These are phyloP conservation scores for Senna tora DNA, from an alignment of 306 rosid species.

Conservation along the genomic window DNA sequence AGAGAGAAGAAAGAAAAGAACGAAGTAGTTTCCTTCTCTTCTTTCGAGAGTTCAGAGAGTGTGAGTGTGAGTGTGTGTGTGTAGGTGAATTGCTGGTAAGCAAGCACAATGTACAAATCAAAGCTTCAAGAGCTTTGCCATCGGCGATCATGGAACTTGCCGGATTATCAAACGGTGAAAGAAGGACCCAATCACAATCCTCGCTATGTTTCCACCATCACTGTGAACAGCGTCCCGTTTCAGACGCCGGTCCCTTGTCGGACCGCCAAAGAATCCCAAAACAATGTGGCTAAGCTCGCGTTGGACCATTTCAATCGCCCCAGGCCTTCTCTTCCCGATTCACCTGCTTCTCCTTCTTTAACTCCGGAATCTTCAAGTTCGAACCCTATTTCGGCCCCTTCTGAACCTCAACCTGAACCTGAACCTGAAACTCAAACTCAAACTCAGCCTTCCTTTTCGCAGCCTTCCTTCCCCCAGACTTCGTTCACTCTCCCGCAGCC, in stretches of 20 bases:
- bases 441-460: conserved; percentile 9
- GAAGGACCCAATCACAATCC: conserved; percentile 60
- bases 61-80: too few species aligned
- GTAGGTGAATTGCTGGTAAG: neutral
- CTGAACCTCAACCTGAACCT: too few species aligned
- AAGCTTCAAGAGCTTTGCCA: conserved; percentile 67
- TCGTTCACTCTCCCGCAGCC: conserved; percentile 37
- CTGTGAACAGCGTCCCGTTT: conserved; percentile 40
- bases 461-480: neutral
- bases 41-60: neutral
- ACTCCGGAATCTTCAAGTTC: neutral
- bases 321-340: neutral
- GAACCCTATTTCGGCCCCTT: too few species aligned
- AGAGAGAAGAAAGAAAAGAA: too few species aligned
- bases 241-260: neutral
- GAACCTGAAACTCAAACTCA: too few species aligned
- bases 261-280: conserved; percentile 54
- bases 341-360: neutral
- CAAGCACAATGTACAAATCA: conserved; percentile 54
- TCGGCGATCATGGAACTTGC: conserved; percentile 46
- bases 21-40: neutral
- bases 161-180: conserved; percentile 39
- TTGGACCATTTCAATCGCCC: conserved; percentile 46
- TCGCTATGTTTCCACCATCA: conserved; percentile 46
- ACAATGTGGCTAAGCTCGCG: conserved; percentile 67